Evolutionary conservation across 768 basidiomycete genomes (phyloP), one percentile per base, ranked within the genome.

Genomic region (Amanita subjunquillea): DNA sequence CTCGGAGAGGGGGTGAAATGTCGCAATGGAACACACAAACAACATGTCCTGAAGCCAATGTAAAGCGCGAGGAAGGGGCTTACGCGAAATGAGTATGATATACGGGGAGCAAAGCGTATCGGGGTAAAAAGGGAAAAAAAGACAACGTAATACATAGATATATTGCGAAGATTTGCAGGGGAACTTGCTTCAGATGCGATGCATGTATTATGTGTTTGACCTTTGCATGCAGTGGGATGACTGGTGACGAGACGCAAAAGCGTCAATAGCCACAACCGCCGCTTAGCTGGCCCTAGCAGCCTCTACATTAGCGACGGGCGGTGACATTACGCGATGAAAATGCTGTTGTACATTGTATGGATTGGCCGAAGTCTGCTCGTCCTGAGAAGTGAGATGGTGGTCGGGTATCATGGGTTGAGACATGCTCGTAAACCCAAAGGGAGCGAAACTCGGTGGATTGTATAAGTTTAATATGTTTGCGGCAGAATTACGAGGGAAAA

Each of bases 211-310:
- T 46, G 46, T 53, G 44, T n/a, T 45, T 53, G 51, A 53, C 51
- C 43, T 13, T 36, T 51, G 62, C 52, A 58, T 56, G 60, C 54
- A 59, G 55, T 61, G 56, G 59, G 50, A 54, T 59, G 54, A 63
- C 17, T 17, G 17, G 60, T 60, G 57, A 56, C 59, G 57, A 46
- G 55, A 59, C 52, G 61, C 58, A 48, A 60, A 50, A 46, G 23
- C 41, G 51, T 36, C 43, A 43, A 9, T 38, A 4, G 43, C 34
- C 51, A 45, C 10, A 52, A 10, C 43, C 51, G 34, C 44, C 22
- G 29, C 30, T 71, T 66, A 74, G 57, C 69, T 65, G 59, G 70
- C 73, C 64, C 71, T 69, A 58, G 72, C 64, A 63, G 73, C 72
- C 66, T 77, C 75, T 76, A 76, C 50, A 60, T 70, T 66, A 57